phyloP scores from a whole-genome alignment of 2,329 filamentous ascomycete species.

The Lecanosticta acicola region DNA sequence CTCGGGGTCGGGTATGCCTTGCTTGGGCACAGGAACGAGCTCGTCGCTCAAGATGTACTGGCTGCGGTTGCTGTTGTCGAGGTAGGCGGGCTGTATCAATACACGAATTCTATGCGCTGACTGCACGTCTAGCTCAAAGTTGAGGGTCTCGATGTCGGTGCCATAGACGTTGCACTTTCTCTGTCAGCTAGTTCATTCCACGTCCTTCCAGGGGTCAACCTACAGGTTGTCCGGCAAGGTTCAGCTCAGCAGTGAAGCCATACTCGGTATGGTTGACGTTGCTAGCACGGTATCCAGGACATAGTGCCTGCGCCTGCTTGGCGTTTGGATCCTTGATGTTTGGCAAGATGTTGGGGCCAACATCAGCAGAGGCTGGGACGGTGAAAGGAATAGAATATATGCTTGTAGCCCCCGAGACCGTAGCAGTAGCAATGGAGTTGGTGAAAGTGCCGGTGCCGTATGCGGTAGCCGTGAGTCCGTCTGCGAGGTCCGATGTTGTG shows the following conservation, averaged over 20 bases:
- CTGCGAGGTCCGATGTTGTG: constrained; percentile 13
- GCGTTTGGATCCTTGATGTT: constrained; percentile 62
- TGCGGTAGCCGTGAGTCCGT: constrained; percentile 17
- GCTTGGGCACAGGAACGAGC: constrained; percentile 53
- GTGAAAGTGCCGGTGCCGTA: constrained; percentile 14
- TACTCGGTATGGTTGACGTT: constrained; percentile 41
- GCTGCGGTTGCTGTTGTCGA: constrained; percentile 37
- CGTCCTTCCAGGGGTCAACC: constrained; percentile 1
- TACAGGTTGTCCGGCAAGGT: constrained; percentile 46
- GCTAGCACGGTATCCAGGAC: constrained; percentile 54
- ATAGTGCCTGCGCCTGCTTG: constrained; percentile 54
- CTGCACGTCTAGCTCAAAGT: constrained; percentile 54
- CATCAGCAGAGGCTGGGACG: constrained; percentile 30
- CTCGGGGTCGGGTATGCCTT: constrained; percentile 36
- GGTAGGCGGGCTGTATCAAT: constrained; percentile 61
- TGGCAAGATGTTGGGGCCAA: constrained; percentile 43
- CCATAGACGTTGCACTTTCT: constrained; percentile 67
- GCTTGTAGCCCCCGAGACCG: constrained; percentile 26
- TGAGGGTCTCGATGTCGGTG: constrained; percentile 62
- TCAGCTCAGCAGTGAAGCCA: constrained; percentile 50
- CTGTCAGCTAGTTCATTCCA: constrained; percentile 5
- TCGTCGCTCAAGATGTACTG: constrained; percentile 60
- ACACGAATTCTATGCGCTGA: constrained; percentile 60
- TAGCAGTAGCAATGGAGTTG: constrained; percentile 20
- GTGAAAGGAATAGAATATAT: constrained; percentile 30